A percentile compares a stretch with the other conserved stretches of the same genome.
phyloP scores from a whole-genome alignment of 2,329 filamentous ascomycete genomes.

The Colletotrichum theobromicola region DNA sequence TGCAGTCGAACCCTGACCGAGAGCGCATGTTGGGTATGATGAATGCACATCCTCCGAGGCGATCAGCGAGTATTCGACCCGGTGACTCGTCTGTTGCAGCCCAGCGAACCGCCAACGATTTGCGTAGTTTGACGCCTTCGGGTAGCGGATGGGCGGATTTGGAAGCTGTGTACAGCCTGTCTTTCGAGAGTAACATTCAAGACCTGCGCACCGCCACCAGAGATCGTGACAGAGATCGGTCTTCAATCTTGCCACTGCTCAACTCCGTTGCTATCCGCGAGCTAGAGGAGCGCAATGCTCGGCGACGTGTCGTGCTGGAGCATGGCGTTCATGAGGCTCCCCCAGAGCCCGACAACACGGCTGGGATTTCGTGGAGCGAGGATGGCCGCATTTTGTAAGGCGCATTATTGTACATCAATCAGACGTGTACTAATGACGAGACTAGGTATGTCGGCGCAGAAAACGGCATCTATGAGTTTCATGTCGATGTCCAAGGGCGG shows the following conservation, averaged over 20 bases:
- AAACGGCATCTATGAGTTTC: constrained; percentile 78
- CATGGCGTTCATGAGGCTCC: constrained; percentile 47
- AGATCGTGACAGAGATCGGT: constrained; percentile 39
- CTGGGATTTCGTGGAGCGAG: constrained; percentile 66
- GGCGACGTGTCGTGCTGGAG: constrained; percentile 31
- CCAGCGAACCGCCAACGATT: neutral
- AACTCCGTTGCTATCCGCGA: constrained; percentile 37
- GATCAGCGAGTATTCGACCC: constrained; percentile 3
- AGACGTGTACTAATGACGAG: constrained; percentile 24
- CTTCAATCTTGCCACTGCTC: constrained; percentile 41
- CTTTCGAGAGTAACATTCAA: constrained; percentile 30
- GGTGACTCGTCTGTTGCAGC: neutral
- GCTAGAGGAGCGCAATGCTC: constrained; percentile 32
- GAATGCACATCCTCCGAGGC: constrained; percentile 4
- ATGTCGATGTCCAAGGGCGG: constrained; percentile 66
- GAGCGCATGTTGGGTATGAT: constrained; percentile 8
- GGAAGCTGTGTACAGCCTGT: constrained; percentile 46
- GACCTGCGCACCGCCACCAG: constrained; percentile 29
- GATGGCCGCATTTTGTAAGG: constrained; percentile 65
- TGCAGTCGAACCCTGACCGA: constrained; percentile 10
- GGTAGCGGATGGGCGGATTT: constrained; percentile 44
- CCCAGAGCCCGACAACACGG: constrained; percentile 61
- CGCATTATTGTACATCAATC: neutral
- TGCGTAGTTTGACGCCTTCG: neutral
- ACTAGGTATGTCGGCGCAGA: constrained; percentile 67